Evolutionary conservation across 2,329 filamentous ascomycete genomes (phyloP).

Genomic region (Penicillium sp.): DNA sequence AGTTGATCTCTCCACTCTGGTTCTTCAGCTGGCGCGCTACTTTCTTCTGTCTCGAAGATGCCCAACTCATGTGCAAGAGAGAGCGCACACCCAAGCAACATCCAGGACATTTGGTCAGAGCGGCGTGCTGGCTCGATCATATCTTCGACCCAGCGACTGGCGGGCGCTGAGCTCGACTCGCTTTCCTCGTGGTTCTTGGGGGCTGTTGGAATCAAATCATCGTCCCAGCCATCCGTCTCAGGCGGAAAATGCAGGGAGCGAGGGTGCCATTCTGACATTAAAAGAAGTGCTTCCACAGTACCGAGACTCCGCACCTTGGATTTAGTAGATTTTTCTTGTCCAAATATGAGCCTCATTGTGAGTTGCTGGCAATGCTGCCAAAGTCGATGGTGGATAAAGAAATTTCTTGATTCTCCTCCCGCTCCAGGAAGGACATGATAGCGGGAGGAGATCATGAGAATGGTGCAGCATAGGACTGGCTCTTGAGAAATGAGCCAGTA

Average conservation of each 20-base stretch:
- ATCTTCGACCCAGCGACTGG: slow-evolving; percentile 52
- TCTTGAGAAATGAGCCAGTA: slow-evolving; percentile 51
- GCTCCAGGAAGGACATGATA: slow-evolving; percentile 48
- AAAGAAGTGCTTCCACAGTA: slow-evolving; percentile 53
- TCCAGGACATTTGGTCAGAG: slow-evolving; percentile 62
- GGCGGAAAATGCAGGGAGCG: slow-evolving; percentile 56
- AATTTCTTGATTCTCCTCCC: slow-evolving; percentile 49
- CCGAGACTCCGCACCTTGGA: slow-evolving; percentile 52
- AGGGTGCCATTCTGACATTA: slow-evolving; percentile 59
- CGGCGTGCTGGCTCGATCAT: slow-evolving; percentile 55
- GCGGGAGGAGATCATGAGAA: slow-evolving; percentile 56
- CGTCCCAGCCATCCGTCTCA: slow-evolving; percentile 56
- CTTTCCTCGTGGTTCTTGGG: slow-evolving; percentile 32
- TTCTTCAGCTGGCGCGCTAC: slow-evolving; percentile 24
- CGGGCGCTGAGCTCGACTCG: slow-evolving; percentile 29
- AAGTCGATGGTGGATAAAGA: slow-evolving; percentile 54
- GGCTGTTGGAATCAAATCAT: slow-evolving; percentile 49
- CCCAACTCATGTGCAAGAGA: slow-evolving; percentile 55
- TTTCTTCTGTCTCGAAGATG: slow-evolving; percentile 48
- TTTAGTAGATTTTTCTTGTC: slow-evolving; percentile 54
- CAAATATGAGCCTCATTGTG: slow-evolving; percentile 54
- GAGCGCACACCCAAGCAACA: slow-evolving; percentile 55
- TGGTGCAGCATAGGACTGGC: slow-evolving; percentile 54
- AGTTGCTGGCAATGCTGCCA: slow-evolving; percentile 57
- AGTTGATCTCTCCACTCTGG: slow-evolving; percentile 32